These are phyloP conservation scores for Pontederia crassipes DNA, from an alignment of 176 grass and related monocot species.

Conservation along the genomic window DNA sequence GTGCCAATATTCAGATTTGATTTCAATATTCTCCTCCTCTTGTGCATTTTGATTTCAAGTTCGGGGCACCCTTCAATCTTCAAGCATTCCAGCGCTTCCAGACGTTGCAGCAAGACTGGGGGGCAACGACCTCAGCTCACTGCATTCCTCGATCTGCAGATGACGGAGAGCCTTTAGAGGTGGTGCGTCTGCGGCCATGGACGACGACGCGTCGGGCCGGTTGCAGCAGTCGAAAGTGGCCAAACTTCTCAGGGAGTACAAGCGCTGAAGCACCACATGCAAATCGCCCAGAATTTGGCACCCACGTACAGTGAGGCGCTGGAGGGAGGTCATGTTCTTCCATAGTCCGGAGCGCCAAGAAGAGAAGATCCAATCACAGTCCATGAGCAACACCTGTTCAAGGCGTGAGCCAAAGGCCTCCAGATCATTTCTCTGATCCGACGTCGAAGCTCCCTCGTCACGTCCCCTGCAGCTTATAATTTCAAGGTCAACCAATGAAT, in stretches of 20 bases:
- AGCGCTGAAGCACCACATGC: neutral
- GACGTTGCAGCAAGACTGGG: too few relatives aligned
- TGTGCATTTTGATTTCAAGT: too few relatives aligned
- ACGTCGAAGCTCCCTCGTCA: neutral
- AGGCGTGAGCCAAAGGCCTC: neutral
- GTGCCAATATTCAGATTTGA: too few relatives aligned
- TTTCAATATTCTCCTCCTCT: too few relatives aligned
- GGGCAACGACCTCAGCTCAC: too few relatives aligned
- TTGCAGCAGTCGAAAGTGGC: neutral
- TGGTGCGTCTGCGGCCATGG: neutral
- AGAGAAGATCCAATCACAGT: too few relatives aligned
- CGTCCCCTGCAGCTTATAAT: neutral
- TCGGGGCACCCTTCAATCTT: too few relatives aligned
- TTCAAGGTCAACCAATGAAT: neutral
- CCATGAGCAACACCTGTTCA: neutral
- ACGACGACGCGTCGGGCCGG: neutral
- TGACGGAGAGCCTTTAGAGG: neutral
- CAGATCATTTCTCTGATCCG: neutral
- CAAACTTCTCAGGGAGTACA: neutral
- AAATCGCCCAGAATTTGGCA: neutral
- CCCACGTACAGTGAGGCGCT: neutral
- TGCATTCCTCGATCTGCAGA: too few relatives aligned
- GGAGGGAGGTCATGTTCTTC: neutral
- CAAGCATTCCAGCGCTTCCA: too few relatives aligned
- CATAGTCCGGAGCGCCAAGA: neutral